Conservation (phyloP, 208 protist genomes). For the Crithidia thermophila region DNA sequence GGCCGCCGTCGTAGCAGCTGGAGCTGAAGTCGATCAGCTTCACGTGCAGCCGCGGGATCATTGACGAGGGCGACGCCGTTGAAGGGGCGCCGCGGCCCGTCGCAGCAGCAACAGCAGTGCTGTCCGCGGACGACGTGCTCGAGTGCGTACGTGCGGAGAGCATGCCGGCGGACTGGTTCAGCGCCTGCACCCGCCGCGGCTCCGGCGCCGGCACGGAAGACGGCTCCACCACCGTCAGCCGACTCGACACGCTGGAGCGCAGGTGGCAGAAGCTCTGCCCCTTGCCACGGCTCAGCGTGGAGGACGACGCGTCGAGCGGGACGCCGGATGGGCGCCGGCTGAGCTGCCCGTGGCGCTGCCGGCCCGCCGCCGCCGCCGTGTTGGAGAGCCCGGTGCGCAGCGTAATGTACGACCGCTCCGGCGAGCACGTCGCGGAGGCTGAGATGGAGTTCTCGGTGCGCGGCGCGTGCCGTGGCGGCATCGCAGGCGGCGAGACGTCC, state of each 20-base stretch:
- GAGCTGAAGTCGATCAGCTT: constrained; percentile 98
- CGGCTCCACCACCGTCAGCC: constrained; percentile 21
- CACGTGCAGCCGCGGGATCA: constrained; percentile 58
- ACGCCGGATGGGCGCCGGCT: constrained; percentile 6
- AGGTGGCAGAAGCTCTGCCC: constrained; percentile 20
- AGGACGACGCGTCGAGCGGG: constrained; percentile 11
- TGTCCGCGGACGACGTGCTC: too few relatives aligned
- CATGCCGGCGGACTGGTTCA: constrained; percentile 32
- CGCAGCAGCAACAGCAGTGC: neutral
- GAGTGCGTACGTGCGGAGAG: constrained; percentile 1
- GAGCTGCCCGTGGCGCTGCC: constrained; percentile 16
- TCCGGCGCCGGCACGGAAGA: constrained; percentile 28
- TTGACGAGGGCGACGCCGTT: neutral
- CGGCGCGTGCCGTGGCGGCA: constrained; percentile 18
- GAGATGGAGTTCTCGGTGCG: constrained; percentile 10
- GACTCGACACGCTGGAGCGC: constrained; percentile 19
- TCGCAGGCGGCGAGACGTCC: neutral
- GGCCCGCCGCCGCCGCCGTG: constrained; percentile 7
- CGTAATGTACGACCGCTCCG: constrained; percentile 27
- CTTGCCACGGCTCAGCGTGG: constrained; percentile 1
- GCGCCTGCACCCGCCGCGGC: constrained; percentile 34
- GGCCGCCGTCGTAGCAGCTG: constrained; percentile 92
- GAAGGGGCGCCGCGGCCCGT: neutral
- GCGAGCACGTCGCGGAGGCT: neutral
- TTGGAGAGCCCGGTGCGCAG: constrained; percentile 11